Conservation (phyloP, 768 basidiomycete species). For the Antrodiella citrinella region DNA sequence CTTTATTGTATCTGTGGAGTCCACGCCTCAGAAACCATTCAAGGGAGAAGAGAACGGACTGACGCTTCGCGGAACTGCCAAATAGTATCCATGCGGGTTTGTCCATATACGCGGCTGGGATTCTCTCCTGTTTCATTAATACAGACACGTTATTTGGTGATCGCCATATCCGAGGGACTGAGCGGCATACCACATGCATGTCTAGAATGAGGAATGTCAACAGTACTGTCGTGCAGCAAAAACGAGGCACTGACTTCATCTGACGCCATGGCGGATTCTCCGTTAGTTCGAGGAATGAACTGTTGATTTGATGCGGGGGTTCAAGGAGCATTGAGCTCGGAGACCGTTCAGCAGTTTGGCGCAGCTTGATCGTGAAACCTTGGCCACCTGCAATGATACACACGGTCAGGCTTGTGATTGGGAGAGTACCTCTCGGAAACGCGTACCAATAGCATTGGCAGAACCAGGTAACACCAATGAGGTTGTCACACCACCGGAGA, state of each 20-base stretch:
- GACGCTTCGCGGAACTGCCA: slow-evolving; percentile 64
- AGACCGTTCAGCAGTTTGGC: slow-evolving; percentile 63
- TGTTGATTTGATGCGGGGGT: slow-evolving; percentile 51
- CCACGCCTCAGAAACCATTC: slow-evolving; percentile 3
- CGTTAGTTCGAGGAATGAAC: slow-evolving; percentile 23
- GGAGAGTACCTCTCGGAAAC: too few species aligned
- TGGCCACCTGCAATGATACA: slow-evolving; percentile 65
- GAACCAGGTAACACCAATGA: slow-evolving; percentile 71
- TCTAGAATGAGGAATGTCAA: slow-evolving; percentile 22
- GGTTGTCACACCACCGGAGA: slow-evolving; percentile 69
- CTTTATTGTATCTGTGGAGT: slow-evolving; percentile 45
- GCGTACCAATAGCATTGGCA: slow-evolving; percentile 48
- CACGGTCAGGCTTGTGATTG: neutral
- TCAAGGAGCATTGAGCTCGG: slow-evolving; percentile 65
- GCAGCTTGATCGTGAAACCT: slow-evolving; percentile 69
- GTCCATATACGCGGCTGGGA: slow-evolving; percentile 27
- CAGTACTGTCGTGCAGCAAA: neutral
- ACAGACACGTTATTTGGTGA: too few species aligned
- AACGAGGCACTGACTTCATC: slow-evolving; percentile 48
- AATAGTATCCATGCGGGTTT: slow-evolving; percentile 51
- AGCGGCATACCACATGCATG: slow-evolving; percentile 63
- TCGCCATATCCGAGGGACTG: too few species aligned
- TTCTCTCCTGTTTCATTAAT: slow-evolving; percentile 2
- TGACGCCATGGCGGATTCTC: slow-evolving; percentile 44
- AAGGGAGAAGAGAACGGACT: slow-evolving; percentile 3